These are phyloP conservation scores for Pneumocystis jirovecii DNA, from an alignment of 1,139 yeast genomes.

Conservation along the genomic window DNA sequence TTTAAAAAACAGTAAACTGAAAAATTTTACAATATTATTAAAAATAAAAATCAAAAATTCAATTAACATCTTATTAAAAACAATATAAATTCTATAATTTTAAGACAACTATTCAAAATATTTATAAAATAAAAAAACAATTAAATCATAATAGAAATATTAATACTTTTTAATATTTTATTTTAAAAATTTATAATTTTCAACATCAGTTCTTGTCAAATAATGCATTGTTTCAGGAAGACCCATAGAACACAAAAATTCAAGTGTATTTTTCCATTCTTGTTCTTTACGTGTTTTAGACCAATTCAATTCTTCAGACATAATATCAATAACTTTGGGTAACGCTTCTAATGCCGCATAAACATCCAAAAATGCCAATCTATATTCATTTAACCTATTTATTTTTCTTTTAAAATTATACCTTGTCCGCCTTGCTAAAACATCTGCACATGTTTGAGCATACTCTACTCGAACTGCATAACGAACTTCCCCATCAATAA, in stretches of 20 bases:
- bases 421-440: slow-evolving; percentile 76
- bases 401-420: background rate
- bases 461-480: slow-evolving; percentile 75
- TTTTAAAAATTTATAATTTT: slow-evolving; percentile 8
- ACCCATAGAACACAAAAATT: slow-evolving; percentile 30
- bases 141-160: background rate
- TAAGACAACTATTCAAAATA: background rate
- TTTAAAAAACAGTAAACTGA: background rate
- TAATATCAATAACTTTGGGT: slow-evolving; percentile 71
- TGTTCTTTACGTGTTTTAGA: slow-evolving; percentile 39
- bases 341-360: slow-evolving; percentile 69
- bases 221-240: slow-evolving; percentile 15
- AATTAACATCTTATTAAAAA: background rate
- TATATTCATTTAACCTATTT: background rate
- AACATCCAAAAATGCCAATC: slow-evolving; percentile 84
- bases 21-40: background rate
- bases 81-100: background rate
- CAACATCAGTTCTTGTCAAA: slow-evolving; percentile 13
- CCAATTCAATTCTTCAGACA: slow-evolving; percentile 75
- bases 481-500: slow-evolving; percentile 79
- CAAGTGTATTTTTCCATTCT: slow-evolving; percentile 30
- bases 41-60: background rate
- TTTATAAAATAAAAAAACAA: background rate
- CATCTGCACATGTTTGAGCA: slow-evolving; percentile 76
- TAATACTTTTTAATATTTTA: background rate